These are phyloP conservation scores for Amanita exitialis DNA, from an alignment of 768 basidiomycete genomes.

Conservation along the genomic window DNA sequence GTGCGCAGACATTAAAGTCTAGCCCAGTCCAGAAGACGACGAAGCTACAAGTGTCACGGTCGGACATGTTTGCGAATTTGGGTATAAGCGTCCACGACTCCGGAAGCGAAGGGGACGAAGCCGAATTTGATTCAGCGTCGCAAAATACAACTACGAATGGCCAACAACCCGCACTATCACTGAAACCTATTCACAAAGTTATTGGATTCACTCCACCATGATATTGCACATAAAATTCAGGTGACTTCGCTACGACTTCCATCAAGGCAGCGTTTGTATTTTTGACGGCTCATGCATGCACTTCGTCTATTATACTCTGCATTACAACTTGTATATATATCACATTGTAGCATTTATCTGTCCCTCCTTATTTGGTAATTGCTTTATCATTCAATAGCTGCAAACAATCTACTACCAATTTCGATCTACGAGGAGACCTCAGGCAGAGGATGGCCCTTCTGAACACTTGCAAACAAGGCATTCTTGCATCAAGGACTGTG, in stretches of 20 bases:
- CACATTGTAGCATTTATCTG: not conserved
- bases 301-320: not conserved
- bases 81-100: not conserved
- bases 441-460: constrained; percentile 7
- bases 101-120: not conserved
- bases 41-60: not conserved
- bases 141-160: not conserved
- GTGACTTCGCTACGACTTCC: not conserved
- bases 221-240: not conserved
- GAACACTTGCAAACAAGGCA: constrained; percentile 5
- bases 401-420: not conserved
- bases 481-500: constrained; percentile 14
- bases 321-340: not conserved
- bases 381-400: not conserved
- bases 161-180: not conserved
- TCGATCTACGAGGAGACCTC: not conserved
- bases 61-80: constrained; percentile 1
- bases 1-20: constrained; percentile 39
- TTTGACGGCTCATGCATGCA: not conserved
- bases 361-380: not conserved
- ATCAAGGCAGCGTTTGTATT: not conserved
- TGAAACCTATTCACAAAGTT: constrained; percentile 2
- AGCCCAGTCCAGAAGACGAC: constrained; percentile 26
- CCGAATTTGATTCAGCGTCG: not conserved
- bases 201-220: constrained; percentile 1